Conservation (phyloP, 2,329 filamentous ascomycete species). For the Fusarium pseudoanthophilum region DNA sequence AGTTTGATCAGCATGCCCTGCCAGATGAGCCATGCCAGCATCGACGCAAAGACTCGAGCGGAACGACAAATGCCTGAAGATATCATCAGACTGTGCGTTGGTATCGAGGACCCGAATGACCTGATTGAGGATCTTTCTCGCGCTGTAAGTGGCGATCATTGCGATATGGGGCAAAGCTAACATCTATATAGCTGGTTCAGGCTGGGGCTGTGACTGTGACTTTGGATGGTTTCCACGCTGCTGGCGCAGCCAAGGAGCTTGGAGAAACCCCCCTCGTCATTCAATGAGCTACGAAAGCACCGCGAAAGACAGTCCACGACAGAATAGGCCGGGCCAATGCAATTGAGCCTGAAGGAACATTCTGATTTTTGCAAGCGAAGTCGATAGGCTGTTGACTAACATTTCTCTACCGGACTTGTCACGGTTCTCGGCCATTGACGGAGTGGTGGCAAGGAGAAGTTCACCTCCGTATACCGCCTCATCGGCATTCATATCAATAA, state of each 20-base stretch:
- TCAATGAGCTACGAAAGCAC: conserved; percentile 14
- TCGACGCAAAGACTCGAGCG: conserved; percentile 90
- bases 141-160: conserved; percentile 72
- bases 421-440: neutral
- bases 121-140: conserved; percentile 91
- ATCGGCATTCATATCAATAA: conserved; percentile 9
- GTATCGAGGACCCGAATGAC: conserved; percentile 93
- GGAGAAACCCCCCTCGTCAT: conserved; percentile 47
- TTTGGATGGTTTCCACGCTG: conserved; percentile 81
- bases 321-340: neutral
- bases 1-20: conserved; percentile 99
- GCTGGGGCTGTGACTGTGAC: conserved; percentile 91
- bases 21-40: conserved; percentile 99
- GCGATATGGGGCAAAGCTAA: conserved; percentile 36
- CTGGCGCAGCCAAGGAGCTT: conserved; percentile 48
- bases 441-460: neutral
- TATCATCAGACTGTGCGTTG: conserved; percentile 93
- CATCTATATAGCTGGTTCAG: conserved; percentile 78
- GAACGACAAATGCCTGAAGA: conserved; percentile 96
- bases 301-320: neutral
- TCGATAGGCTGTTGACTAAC: conserved; percentile 11
- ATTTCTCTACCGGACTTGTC: conserved; percentile 5
- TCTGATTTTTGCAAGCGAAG: conserved; percentile 38
- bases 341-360: neutral
- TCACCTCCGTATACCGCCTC: neutral